Conservation (phyloP, 139 green algal genomes). For the Chlamydomonas eustigma region DNA sequence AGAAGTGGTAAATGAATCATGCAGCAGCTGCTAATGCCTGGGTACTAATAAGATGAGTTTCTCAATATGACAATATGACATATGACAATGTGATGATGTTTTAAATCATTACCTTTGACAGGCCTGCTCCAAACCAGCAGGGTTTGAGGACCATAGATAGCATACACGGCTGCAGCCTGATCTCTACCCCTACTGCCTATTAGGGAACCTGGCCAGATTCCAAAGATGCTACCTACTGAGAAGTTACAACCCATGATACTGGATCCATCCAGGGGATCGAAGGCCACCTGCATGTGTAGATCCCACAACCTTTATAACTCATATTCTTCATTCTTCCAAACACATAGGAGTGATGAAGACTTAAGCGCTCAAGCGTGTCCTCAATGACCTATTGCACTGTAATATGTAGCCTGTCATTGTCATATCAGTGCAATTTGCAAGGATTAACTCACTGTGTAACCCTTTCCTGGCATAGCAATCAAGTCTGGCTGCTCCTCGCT, state of each 20-base stretch:
- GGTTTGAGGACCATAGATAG: slow-evolving; percentile 69
- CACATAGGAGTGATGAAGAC: too few relatives aligned
- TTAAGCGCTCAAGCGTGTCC: too few relatives aligned
- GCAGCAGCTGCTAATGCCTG: too few relatives aligned
- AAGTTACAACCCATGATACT: slow-evolving; percentile 75
- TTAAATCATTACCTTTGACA: neutral
- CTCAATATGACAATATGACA: too few relatives aligned
- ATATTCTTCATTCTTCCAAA: too few relatives aligned
- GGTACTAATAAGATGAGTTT: too few relatives aligned
- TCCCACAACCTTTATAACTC: too few relatives aligned
- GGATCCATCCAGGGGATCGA: slow-evolving; percentile 79
- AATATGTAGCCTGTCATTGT: too few relatives aligned
- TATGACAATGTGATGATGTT: neutral
- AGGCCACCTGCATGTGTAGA: slow-evolving; percentile 76
- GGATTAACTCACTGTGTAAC: slow-evolving; percentile 10
- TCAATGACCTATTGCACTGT: too few relatives aligned
- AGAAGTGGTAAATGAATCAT: neutral
- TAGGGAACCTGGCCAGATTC: slow-evolving; percentile 64
- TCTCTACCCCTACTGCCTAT: slow-evolving; percentile 51
- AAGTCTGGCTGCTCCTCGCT: slow-evolving; percentile 71
- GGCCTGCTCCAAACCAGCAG: slow-evolving; percentile 67
- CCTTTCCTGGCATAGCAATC: slow-evolving; percentile 30
- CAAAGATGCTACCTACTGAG: slow-evolving; percentile 82
- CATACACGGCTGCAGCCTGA: slow-evolving; percentile 70
- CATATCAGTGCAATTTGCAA: too few relatives aligned